A percentile compares a stretch with the other conserved stretches of the same genome.
These are phyloP conservation scores for Apophysomyces variabilis DNA, from an alignment of 371 early-diverging fungal species.

Conservation along the genomic window DNA sequence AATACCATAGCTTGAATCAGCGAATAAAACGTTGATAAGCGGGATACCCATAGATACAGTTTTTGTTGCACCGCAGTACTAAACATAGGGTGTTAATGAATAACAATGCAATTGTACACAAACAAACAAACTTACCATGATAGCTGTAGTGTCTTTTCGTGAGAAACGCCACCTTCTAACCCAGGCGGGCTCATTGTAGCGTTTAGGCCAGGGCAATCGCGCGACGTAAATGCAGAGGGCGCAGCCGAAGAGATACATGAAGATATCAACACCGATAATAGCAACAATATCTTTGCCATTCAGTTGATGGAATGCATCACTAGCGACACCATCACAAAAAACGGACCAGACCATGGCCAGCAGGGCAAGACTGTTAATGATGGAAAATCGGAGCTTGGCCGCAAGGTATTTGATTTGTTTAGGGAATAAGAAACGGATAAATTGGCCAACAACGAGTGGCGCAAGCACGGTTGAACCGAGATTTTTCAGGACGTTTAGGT, in stretches of 20 bases:
- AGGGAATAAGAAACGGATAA: conserved; percentile 61
- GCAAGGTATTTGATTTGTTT: conserved; percentile 51
- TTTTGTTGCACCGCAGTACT: conserved; percentile 78
- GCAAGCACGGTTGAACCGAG: conserved; percentile 67
- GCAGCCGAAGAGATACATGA: conserved; percentile 54
- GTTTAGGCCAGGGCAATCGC: conserved; percentile 45
- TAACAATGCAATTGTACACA: not conserved
- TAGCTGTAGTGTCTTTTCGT: conserved; percentile 56
- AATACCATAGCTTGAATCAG: conserved; percentile 39
- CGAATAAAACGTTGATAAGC: conserved; percentile 75
- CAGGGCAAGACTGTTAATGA: conserved; percentile 63
- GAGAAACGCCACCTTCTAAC: conserved; percentile 45
- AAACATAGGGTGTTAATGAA: not conserved
- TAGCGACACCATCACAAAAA: conserved; percentile 75
- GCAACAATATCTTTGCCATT: conserved; percentile 62
- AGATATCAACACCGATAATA: conserved; percentile 58
- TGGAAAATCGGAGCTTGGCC: conserved; percentile 55
- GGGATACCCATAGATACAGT: conserved; percentile 81
- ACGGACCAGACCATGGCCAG: conserved; percentile 75
- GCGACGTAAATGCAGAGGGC: conserved; percentile 42
- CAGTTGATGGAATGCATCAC: conserved; percentile 54
- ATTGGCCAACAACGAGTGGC: conserved; percentile 70
- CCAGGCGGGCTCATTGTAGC: conserved; percentile 28
- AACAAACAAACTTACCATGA: conserved; percentile 40
- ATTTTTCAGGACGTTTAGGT: conserved; percentile 54